These are phyloP conservation scores for Acanthamoeba castellanii DNA, from an alignment of 208 protist species.

Conservation along the genomic window DNA sequence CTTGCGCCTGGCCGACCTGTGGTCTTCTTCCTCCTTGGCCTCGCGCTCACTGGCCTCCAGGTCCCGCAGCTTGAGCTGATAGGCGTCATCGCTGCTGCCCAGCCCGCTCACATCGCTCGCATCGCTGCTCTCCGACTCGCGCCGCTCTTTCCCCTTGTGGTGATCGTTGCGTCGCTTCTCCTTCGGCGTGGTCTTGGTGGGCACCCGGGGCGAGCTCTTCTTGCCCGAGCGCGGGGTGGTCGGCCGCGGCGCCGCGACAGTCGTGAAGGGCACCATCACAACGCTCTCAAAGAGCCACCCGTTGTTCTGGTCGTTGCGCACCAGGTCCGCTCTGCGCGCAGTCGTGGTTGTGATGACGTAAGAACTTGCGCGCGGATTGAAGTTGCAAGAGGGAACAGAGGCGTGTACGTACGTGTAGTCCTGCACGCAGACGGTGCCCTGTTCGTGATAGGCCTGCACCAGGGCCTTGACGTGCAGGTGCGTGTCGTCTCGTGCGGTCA, in stretches of 20 bases:
- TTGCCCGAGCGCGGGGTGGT: neutral
- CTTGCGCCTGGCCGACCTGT: neutral
- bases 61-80: neutral
- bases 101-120: neutral
- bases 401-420: neutral
- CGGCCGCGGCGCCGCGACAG: neutral
- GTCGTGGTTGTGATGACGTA: neutral
- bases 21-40: neutral
- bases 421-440: neutral
- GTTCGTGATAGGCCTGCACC: constrained; percentile 6
- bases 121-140: neutral
- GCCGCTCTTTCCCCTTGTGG: neutral
- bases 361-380: neutral
- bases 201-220: neutral
- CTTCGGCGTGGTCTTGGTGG: neutral
- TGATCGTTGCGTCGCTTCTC: neutral
- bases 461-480: neutral
- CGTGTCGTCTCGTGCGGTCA: neutral
- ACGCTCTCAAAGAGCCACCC: constrained; percentile 40
- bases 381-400: neutral
- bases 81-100: too few relatives aligned
- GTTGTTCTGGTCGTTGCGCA: constrained; percentile 16
- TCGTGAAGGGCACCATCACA: neutral
- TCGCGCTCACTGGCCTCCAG: neutral
- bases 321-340: neutral